Evolutionary conservation across 139 green algal genomes (phyloP).

Genomic region (Chlamydomonas sphaeroides): DNA sequence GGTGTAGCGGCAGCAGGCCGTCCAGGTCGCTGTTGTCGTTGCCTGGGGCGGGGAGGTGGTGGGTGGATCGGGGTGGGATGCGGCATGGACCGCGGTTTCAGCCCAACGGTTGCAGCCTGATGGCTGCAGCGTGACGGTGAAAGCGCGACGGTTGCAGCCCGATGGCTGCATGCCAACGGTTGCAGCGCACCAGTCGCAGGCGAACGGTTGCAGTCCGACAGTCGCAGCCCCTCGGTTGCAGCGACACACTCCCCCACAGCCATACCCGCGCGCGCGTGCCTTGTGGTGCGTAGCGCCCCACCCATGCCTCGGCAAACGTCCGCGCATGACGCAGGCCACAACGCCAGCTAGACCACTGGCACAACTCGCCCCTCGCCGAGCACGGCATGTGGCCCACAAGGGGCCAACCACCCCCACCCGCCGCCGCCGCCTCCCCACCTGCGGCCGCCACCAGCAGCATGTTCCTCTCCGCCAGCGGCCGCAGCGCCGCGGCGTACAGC

Average conservation of each 20-base stretch:
- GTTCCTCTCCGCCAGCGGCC: background rate
- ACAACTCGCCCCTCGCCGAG: too few species aligned
- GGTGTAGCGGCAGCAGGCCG: background rate
- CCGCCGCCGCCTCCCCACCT: background rate
- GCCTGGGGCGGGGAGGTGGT: background rate
- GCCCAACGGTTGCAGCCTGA: too few species aligned
- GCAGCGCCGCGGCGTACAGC: background rate
- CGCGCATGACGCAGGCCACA: too few species aligned
- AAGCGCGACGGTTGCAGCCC: background rate
- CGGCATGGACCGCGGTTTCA: background rate
- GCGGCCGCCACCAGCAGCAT: conserved; percentile 6
- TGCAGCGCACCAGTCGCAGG: background rate
- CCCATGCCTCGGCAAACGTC: too few species aligned
- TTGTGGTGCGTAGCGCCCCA: too few species aligned
- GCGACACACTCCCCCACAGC: too few species aligned
- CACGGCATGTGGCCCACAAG: background rate
- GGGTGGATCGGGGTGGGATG: background rate
- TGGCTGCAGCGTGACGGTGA: too few species aligned
- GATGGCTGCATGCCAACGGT: background rate
- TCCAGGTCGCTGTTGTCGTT: conserved; percentile 22
- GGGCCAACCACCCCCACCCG: background rate
- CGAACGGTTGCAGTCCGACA: background rate
- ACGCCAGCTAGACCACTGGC: background rate
- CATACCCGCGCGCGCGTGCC: background rate
- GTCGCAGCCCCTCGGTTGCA: too few species aligned